Percentiles rank a stretch among this genome's conserved stretches.
phyloP scores from a whole-genome alignment of 129 eudicot species.

The Flaveria robusta region DNA sequence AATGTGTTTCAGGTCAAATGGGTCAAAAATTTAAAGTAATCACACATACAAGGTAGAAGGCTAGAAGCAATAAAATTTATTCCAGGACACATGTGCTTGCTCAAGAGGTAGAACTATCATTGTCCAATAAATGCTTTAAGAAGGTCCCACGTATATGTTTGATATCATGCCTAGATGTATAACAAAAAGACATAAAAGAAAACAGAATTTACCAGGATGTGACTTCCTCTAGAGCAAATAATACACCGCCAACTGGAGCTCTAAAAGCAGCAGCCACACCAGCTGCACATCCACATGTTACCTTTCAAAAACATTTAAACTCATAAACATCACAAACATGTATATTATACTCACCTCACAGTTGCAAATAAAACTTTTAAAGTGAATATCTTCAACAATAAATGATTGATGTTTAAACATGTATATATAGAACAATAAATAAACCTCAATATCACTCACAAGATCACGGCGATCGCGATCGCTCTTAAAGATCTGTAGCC shows the following conservation, averaged over 20 bases:
- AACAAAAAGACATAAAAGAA: slow-evolving; percentile 14
- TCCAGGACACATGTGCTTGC: neutral
- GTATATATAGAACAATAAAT: neutral
- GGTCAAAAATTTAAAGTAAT: neutral
- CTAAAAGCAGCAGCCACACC: slow-evolving; percentile 99
- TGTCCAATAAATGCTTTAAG: neutral
- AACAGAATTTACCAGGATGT: slow-evolving; percentile 77
- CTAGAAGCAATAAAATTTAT: neutral
- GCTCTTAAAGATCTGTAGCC: slow-evolving; percentile 90
- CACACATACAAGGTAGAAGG: neutral
- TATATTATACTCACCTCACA: neutral
- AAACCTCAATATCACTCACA: slow-evolving; percentile 53
- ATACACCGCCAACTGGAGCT: slow-evolving; percentile 99
- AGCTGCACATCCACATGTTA: slow-evolving; percentile 99
- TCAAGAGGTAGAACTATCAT: neutral
- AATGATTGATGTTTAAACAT: slow-evolving; percentile 6
- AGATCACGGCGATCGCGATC: slow-evolving; percentile 99
- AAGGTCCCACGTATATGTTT: neutral
- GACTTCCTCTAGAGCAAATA: slow-evolving; percentile 98
- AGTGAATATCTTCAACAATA: slow-evolving; percentile 5
- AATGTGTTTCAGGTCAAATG: slow-evolving; percentile 1
- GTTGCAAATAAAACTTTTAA: neutral
- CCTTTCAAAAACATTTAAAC: slow-evolving; percentile 71
- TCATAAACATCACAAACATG: slow-evolving; percentile 16
- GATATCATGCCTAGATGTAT: neutral